Base-by-base conservation (phyloP, 495 filamentous ascomycete genomes). In the Aspergillus cavernicola region DNA sequence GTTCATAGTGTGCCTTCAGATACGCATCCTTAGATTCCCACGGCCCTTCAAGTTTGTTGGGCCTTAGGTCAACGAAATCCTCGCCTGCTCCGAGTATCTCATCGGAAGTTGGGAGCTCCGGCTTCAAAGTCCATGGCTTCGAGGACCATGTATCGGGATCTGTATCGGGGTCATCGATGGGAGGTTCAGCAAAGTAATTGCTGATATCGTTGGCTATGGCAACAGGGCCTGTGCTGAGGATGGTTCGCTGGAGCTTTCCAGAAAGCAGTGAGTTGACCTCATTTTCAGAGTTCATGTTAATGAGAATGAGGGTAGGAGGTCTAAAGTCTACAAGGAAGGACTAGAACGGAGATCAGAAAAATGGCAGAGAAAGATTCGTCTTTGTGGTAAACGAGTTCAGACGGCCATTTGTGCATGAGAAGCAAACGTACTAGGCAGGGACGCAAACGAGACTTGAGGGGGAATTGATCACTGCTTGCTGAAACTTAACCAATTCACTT, bases 1-100 rank as follows among this genome's bases (percentile, higher is more conserved):
- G 71, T 13, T 76, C 67, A 60, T 89, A 89, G 44, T 89, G 85
- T 0, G 81, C 71, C 50, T 74, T 62, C 2, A 90, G 68, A 39
- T 88, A 89, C 0, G 66, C 60, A 0, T 78, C 62, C 28, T 78
- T 80, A 1, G 75, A 78, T 0, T 49, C 31, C 75, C 76, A 83
- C 6, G 76, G 67, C 0, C 70, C 69, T 2, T 61, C 44, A 20
- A 79, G 63, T 12, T 59, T 61, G 38, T 82, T 80, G 4, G 67
- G 52, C 1, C 41, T 20, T 0, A 72, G 59, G 6, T 74, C 49
- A 1, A 71, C 64, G 8, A 59, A 55, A 0, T 68, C 53, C 10
- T 67, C 52, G 11, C 60, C 57, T 5, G 20, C 53, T 7, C 66
- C 69, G 38, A 74, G 55, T 24, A 83, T 71, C 53, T 83, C 79